Percentiles rank a stretch among this genome's conserved stretches.
Evolutionary conservation across 345 rosid genomes (phyloP).

Genomic region (Salix brachista): DNA sequence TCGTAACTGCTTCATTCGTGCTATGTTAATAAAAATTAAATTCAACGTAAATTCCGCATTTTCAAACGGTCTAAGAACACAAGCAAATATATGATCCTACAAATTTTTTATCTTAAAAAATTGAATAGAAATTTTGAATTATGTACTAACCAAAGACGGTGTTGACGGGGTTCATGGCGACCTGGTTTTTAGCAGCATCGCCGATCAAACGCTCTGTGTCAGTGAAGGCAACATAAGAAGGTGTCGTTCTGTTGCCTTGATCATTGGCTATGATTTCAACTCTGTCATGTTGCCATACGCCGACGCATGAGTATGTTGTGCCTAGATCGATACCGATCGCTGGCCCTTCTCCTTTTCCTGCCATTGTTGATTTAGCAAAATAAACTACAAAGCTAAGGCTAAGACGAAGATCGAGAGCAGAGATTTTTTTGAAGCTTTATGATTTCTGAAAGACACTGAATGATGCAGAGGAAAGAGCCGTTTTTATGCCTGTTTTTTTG

Average conservation of each 20-base stretch:
- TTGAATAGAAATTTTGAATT: neutral
- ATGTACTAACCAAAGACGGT: slow-evolving; percentile 22
- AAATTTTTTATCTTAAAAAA: neutral
- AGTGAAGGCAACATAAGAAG: slow-evolving; percentile 31
- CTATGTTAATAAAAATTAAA: neutral
- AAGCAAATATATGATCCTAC: neutral
- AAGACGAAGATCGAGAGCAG: neutral
- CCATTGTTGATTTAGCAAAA: neutral
- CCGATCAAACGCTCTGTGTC: slow-evolving; percentile 29
- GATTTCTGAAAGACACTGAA: neutral
- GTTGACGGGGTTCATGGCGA: slow-evolving; percentile 32
- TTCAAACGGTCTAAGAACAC: neutral
- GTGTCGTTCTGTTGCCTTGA: slow-evolving; percentile 32
- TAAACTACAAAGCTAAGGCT: neutral
- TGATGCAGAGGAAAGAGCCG: neutral
- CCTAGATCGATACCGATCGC: slow-evolving; percentile 33
- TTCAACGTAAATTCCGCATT: neutral
- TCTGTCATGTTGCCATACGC: slow-evolving; percentile 30
- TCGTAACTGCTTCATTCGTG: neutral
- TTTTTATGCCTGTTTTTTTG: neutral
- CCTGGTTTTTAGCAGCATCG: slow-evolving; percentile 36
- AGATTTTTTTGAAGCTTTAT: neutral
- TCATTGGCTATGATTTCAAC: slow-evolving; percentile 27
- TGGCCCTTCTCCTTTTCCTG: slow-evolving; percentile 24
- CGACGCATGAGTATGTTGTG: slow-evolving; percentile 26